Base-by-base conservation (phyloP, 1,284 basidiomycete species). In the Rhodotorula sp. region DNA sequence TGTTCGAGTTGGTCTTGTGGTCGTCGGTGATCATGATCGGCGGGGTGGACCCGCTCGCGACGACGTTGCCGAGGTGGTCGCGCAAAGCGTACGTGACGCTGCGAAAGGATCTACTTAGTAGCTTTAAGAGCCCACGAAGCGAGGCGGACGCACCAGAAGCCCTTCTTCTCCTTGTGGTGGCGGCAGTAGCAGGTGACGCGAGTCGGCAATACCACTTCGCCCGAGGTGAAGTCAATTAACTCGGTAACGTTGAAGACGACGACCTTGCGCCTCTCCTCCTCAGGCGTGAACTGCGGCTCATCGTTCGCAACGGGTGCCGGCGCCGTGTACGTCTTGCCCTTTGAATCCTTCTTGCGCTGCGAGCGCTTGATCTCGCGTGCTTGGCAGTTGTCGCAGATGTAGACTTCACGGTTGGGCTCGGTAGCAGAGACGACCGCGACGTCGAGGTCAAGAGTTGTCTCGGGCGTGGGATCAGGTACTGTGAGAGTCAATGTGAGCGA, bases 11-110 rank as follows among this genome's bases (percentile, higher is more conserved):
- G 48, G 92, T 93, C 82, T 97, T 97, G 82, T 97, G 94, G 80
- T 99, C 96, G 81, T 99, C 96, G 5, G 95, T 99, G 76, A 99
- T 99, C 89, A 99, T 95, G 78, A 99, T 95, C 4, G 95, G 93
- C 40, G 89, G 88, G 4, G 92, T 93, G 57, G 85, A 86, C 4
- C 92, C 92, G 16, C 86, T 86, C 16, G 92, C 95, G 63, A 99
- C 86, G 59, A 94, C 81, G 34, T 89, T 86, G 13, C 93, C 94
- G 48, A 83, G 84, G 76, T 88, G 84, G 74, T 97, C 91, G 76
- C 89, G 86, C 83, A 99, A 86, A 26, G 88, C 89, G 80, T 99
- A 91, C 77, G 91, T 89, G 73, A 99, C 88, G 79, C 90, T 88
- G 71, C 18, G 31, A 37, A 28, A 10, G 26, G 63, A 44, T 26